Base-by-base conservation (phyloP, 2,329 filamentous ascomycete genomes). In the Paraphaeosphaeria minitans region DNA sequence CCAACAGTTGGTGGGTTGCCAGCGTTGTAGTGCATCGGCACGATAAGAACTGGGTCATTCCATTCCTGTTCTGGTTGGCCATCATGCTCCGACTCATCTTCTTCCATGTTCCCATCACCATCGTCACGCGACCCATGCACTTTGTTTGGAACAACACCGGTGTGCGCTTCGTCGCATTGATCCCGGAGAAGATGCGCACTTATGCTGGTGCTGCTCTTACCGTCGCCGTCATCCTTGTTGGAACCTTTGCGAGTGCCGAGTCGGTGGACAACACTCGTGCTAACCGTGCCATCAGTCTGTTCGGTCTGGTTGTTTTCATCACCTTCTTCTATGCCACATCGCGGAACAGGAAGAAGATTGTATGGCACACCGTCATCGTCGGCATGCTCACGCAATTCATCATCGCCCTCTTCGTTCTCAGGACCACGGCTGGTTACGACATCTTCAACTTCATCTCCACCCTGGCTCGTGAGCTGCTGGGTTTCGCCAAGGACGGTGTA, bases 321-420 rank as follows among this genome's bases (percentile, higher is more conserved):
- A 79, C 78, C 57, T 57, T 76, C 1, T 86, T 97, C 65, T 95
- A 85, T 77, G 70, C 72, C 14, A 95, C 91, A 0, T 96, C 92
- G 42, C 84, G 81, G 58, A 83, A 93, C 75, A 85, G 90, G 66
- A 86, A 78, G 66, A 82, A 77, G 64, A 79, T 82, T 67, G 64
- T 71, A 10, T 79, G 78, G 80, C 80, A 82, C 66, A 81, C 80
- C 6, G 79, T 97, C 66, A 91, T 96, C 60, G 91, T 90, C 39
- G 93, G 93, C 60, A 95, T 96, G 89, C 82, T 96, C 43, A 83
- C 89, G 12, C 93, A 97, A 77, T 97, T 93, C 78, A 83, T 97
- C 72, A 85, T 97, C 63, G 93, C 92, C 4, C 83, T 97, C 13
- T 97, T 97, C 69, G 93, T 97, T 49, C 82, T 97, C 66, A 87